These are phyloP conservation scores for Dendrocalamus sinicus DNA, from an alignment of 176 grass and related monocot species.

Conservation along the genomic window DNA sequence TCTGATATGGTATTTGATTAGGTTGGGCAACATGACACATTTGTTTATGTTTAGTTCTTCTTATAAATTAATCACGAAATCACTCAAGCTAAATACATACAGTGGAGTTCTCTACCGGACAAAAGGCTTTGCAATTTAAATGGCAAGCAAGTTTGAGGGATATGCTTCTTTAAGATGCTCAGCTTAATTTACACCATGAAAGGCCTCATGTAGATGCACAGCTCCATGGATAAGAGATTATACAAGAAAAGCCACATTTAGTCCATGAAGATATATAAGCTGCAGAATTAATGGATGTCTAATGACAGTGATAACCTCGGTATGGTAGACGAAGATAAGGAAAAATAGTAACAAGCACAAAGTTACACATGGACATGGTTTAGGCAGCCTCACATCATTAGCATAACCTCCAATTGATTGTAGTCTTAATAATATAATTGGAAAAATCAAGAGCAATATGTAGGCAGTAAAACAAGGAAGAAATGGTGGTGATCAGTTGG, in stretches of 20 bases:
- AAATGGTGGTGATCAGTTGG: no score
- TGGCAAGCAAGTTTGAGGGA: not conserved
- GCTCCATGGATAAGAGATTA: conserved; percentile 6
- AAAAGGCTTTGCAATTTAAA: conserved; percentile 32
- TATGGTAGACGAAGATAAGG: not conserved
- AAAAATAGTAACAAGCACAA: not conserved
- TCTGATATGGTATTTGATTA: not conserved
- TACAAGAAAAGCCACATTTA: not conserved
- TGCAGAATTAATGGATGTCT: not conserved
- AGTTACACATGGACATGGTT: conserved; percentile 7
- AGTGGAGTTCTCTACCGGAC: not conserved
- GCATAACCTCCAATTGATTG: not conserved
- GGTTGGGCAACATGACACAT: not conserved
- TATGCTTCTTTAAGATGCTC: conserved; percentile 6
- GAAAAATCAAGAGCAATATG: not conserved
- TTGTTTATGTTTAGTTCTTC: not conserved
- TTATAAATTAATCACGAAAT: not conserved
- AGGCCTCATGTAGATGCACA: conserved; percentile 7
- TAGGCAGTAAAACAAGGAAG: not conserved
- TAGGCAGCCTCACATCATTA: not conserved
- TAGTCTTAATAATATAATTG: not conserved
- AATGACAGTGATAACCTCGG: not conserved
- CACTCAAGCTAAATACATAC: not conserved
- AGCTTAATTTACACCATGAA: not conserved
- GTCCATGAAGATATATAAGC: not conserved